These are phyloP conservation scores for Diaporthe velutina DNA, from an alignment of 2,329 filamentous ascomycete species.

Conservation along the genomic window DNA sequence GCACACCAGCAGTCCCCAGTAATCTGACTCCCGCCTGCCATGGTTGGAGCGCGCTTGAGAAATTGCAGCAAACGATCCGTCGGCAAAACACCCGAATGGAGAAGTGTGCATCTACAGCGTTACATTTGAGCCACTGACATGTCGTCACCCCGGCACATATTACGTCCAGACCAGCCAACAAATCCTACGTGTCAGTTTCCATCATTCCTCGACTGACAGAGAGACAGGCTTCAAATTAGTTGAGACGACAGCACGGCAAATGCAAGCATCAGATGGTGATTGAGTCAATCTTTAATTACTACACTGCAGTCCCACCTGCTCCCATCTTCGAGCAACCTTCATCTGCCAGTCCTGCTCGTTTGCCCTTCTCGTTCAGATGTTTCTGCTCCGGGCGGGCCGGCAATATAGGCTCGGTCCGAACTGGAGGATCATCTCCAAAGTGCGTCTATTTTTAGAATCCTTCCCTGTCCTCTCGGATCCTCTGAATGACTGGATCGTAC, in stretches of 20 bases:
- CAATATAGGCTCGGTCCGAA: constrained; percentile 27
- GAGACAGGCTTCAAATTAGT: not conserved
- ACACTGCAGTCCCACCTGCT: not conserved
- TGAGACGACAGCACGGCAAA: not conserved
- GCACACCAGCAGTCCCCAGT: not conserved
- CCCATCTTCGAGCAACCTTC: not conserved
- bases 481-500: constrained; percentile 23
- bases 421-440: not conserved
- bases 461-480: constrained; percentile 20
- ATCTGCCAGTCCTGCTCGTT: not conserved
- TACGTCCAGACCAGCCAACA: constrained; percentile 14
- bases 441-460: constrained; percentile 16
- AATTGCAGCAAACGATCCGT: constrained; percentile 24
- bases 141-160: constrained; percentile 26
- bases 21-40: not conserved
- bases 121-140: constrained; percentile 18
- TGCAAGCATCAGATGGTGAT: not conserved
- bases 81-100: constrained; percentile 24
- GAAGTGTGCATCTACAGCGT: not conserved
- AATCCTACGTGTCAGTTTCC: constrained; percentile 4
- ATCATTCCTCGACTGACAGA: not conserved
- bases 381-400: constrained; percentile 10
- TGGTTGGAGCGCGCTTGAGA: constrained; percentile 14
- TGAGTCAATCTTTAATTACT: not conserved
- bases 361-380: not conserved